Base-by-base conservation (phyloP, 495 filamentous ascomycete species). In the Lepidopterella palustris region DNA sequence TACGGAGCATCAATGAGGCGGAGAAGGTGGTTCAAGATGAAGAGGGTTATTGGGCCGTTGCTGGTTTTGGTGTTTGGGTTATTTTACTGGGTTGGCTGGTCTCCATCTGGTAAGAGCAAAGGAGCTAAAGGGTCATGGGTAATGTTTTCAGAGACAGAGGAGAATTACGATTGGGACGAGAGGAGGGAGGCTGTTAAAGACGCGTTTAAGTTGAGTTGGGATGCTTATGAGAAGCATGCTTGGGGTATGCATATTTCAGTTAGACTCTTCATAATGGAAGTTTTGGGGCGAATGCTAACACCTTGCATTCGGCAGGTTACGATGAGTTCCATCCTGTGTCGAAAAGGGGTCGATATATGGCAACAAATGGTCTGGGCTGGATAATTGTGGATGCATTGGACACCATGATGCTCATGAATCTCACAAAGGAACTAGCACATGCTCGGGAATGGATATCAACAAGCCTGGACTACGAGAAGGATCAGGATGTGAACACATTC, bases 381-480 rank as follows among this genome's bases (percentile, higher is more conserved):
- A 97, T 97, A 60, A 97, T 99, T 52, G 87, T 99, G 28, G 95
- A 99, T 74, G 84, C 91, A 47, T 76, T 99, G 47, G 93, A 99
- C 71, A 97, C 93, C 15, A 76, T 97, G 79, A 97, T 99, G 77
- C 75, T 99, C 55, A 99, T 99, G 93, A 99, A 99, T 68, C 77
- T 96, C 47, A 97, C 93, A 10, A 89, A 82, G 21, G 82, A 90
- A 58, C 82, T 99, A 26, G 79, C 83, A 25, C 87, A 93, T 68
- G 92, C 93, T 40, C 82, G 91, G 29, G 81, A 95, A 64, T 99
- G 93, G 93, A 85, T 99, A 49, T 78, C 88, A n/a, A 85, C 82
- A 10, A 82, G 82, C 1, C 75, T 97, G 55, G 83, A 82, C 15
- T 97, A 95, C 71, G 84, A 96, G 57, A 89, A 96, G 68, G 80